These are phyloP conservation scores for Agaricus sinodeliciosus DNA, from an alignment of 768 basidiomycete genomes.

Conservation along the genomic window DNA sequence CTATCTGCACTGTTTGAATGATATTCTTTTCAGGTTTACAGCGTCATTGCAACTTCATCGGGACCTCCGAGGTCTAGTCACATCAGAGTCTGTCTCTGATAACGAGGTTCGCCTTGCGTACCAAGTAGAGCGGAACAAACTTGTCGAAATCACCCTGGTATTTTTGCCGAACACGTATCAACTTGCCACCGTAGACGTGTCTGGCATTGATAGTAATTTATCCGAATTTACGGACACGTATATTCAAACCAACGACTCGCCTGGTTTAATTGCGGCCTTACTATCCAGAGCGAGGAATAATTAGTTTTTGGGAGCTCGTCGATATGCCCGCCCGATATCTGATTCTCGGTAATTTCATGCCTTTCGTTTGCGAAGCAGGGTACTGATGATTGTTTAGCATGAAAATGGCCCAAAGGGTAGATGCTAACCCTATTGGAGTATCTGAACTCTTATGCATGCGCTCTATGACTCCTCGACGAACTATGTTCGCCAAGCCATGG, in stretches of 20 bases:
- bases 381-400: too few relatives aligned
- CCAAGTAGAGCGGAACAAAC: not conserved
- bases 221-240: conserved; percentile 56
- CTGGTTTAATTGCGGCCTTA: not conserved
- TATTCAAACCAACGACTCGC: conserved; percentile 47
- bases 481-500: too few relatives aligned
- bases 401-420: too few relatives aligned
- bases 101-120: conserved; percentile 77
- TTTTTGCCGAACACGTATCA: conserved; percentile 67
- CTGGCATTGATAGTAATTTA: conserved; percentile 46
- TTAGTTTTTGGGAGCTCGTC: too few relatives aligned
- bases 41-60: conserved; percentile 62
- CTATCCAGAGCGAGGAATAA: too few relatives aligned
- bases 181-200: conserved; percentile 52
- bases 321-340: too few relatives aligned
- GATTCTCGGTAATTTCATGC: too few relatives aligned
- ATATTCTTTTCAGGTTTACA: conserved; percentile 48
- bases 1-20: not conserved
- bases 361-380: too few relatives aligned
- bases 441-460: too few relatives aligned
- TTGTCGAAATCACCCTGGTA: conserved; percentile 29
- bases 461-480: too few relatives aligned
- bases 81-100: conserved; percentile 55
- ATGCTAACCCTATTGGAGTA: too few relatives aligned
- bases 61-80: conserved; percentile 51